phyloP scores from a whole-genome alignment of 2,329 filamentous ascomycete genomes.

The Neofusicoccum ribis region DNA sequence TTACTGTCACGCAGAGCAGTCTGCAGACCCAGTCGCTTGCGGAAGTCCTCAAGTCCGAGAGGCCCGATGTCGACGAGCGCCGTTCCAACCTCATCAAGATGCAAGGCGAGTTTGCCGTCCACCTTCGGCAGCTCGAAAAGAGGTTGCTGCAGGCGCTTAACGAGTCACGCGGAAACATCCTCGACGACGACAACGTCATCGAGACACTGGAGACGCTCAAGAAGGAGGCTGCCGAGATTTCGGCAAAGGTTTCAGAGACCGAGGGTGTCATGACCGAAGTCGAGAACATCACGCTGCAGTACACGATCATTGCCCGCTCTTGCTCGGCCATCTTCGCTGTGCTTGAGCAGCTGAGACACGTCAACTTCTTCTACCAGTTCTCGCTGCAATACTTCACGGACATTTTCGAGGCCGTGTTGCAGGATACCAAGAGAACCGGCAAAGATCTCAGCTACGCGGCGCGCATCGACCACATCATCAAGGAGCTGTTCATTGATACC shows the following conservation, averaged over 20 bases:
- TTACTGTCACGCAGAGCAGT: conserved; percentile 98
- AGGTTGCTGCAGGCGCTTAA: conserved; percentile 91
- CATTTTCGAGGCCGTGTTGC: conserved; percentile 92
- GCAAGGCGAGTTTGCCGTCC: conserved; percentile 98
- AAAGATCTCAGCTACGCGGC: conserved; percentile 72
- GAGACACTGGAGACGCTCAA: conserved; percentile 97
- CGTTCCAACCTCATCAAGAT: conserved; percentile 97
- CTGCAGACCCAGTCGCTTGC: conserved; percentile 97
- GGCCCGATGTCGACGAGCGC: conserved; percentile 94
- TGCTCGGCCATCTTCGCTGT: conserved; percentile 98
- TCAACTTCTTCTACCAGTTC: conserved; percentile 99
- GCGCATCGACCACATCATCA: conserved; percentile 86
- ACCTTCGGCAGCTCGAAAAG: conserved; percentile 93
- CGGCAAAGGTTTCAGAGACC: conserved; percentile 91
- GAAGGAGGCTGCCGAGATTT: conserved; percentile 95
- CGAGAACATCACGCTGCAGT: conserved; percentile 91
- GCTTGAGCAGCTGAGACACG: conserved; percentile 92
- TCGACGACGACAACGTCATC: conserved; percentile 97
- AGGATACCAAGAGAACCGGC: conserved; percentile 71
- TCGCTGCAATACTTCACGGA: conserved; percentile 97
- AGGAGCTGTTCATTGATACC: conserved; percentile 84
- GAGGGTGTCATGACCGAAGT: conserved; percentile 98
- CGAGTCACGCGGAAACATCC: conserved; percentile 94
- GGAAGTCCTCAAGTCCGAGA: conserved; percentile 94
- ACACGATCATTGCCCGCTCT: conserved; percentile 87